Conservation (phyloP, 495 filamentous ascomycete genomes). For the Hypoxylon perforatum region DNA sequence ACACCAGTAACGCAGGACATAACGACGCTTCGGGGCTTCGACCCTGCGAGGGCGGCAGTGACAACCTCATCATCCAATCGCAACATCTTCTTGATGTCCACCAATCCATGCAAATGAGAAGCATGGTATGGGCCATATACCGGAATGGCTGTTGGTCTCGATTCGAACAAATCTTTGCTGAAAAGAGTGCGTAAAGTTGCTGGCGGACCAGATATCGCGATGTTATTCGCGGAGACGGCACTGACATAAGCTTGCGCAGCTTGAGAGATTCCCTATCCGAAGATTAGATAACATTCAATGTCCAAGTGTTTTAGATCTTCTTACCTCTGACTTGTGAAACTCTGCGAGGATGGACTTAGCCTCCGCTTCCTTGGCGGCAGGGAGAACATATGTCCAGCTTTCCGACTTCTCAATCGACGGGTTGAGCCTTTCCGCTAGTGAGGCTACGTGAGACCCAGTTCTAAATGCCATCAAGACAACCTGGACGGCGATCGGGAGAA, state of each 20-base stretch:
- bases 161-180: conserved; percentile 61
- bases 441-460: conserved; percentile 70
- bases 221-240: conserved; percentile 72
- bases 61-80: conserved; percentile 52
- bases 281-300: conserved; percentile 17
- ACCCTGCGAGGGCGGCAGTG: conserved; percentile 53
- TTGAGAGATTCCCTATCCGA: conserved; percentile 63
- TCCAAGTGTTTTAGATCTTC: conserved; percentile 1
- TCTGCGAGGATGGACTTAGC: conserved; percentile 57
- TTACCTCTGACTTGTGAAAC: conserved; percentile 64
- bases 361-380: conserved; percentile 55
- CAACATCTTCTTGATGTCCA: conserved; percentile 71
- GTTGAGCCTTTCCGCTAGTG: conserved; percentile 61
- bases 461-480: conserved; percentile 79
- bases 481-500: conserved; percentile 75
- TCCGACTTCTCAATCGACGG: conserved; percentile 59
- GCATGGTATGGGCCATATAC: conserved; percentile 88
- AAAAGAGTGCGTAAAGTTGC: conserved; percentile 68
- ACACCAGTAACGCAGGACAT: conserved; percentile 68
- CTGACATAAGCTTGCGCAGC: conserved; percentile 78
- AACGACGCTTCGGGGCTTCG: conserved; percentile 64
- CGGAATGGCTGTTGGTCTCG: conserved; percentile 71
- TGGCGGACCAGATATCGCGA: conserved; percentile 86
- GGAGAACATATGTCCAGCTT: conserved; percentile 68
- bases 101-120: conserved; percentile 71